Evolutionary conservation across 2,329 filamentous ascomycete species (phyloP), one percentile per base, ranked within the genome.

Genomic region (Mariannaea sp.): DNA sequence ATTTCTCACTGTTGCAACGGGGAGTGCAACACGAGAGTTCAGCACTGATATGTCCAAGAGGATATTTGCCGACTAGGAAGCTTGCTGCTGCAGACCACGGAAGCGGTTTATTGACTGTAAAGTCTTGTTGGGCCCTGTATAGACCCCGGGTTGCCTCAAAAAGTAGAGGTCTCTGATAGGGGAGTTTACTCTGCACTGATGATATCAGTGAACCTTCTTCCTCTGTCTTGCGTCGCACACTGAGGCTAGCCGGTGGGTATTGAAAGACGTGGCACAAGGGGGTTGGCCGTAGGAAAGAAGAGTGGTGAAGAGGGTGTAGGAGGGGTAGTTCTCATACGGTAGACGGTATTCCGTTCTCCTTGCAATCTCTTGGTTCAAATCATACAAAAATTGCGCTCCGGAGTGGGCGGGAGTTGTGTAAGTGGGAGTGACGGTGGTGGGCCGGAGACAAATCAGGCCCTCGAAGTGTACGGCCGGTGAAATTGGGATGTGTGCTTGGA

Each of bases 51-150:
- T 16, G 20, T n/a, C 13, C 22, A 10, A 14, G 9, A 9, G 10
- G 13, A 26, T 33, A 13, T 22, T 10, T 32, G 40, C 22, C 41
- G 38, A 53, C 56, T 54, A 63, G 60, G 47, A 61, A 58, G 49
- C 49, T 57, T 50, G 41, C 54, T 49, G 45, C 35, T 61, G 51
- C 49, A 52, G 51, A 53, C 59, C 49, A 54, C 38, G 48, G 48
- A n/a, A n/a, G n/a, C n/a, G n/a, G n/a, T n/a, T n/a, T n/a, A n/a
- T n/a, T n/a, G n/a, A n/a, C n/a, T n/a, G n/a, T n/a, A n/a, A n/a
- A n/a, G n/a, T n/a, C n/a, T n/a, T n/a, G n/a, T n/a, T n/a, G n/a
- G n/a, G n/a, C n/a, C n/a, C n/a, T n/a, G n/a, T 59, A 49, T 50
- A 53, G 53, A 42, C 55, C 58, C n/a, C n/a, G n/a, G 22, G 22